Percentiles rank a stretch among this genome's conserved stretches.
These are phyloP conservation scores for Xylaria sp. DNA, from an alignment of 2,329 filamentous ascomycete genomes.

Conservation along the genomic window DNA sequence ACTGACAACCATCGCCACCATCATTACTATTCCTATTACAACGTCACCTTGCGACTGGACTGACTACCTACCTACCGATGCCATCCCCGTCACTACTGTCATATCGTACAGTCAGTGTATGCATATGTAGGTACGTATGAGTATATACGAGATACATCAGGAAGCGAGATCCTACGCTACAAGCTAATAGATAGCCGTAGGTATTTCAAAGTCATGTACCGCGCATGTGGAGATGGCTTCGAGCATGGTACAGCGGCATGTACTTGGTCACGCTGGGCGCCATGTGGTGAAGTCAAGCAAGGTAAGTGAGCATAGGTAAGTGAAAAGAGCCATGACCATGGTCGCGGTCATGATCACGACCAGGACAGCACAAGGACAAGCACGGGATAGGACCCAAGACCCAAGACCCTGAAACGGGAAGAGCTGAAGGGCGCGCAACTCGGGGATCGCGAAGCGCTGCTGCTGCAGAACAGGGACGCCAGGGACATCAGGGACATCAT, in stretches of 20 bases:
- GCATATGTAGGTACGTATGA: neutral
- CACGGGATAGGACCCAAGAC: constrained; percentile 4
- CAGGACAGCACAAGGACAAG: neutral
- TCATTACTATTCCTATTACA: neutral
- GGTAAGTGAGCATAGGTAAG: constrained; percentile 11
- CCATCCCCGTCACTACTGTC: neutral
- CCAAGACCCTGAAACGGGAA: constrained; percentile 32
- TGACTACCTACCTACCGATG: neutral
- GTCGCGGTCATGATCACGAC: constrained; percentile 12
- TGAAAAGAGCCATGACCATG: neutral
- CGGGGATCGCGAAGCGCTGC: constrained; percentile 31
- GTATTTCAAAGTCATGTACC: constrained; percentile 24
- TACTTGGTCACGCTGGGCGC: constrained; percentile 28
- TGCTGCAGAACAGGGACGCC: constrained; percentile 20
- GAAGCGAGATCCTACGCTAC: constrained; percentile 32
- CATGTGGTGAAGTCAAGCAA: constrained; percentile 28
- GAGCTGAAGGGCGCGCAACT: constrained; percentile 30
- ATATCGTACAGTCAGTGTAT: constrained; percentile 11
- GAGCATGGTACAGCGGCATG: constrained; percentile 31
- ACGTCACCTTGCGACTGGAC: neutral
- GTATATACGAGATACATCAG: constrained; percentile 22
- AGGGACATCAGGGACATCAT: constrained; percentile 16
- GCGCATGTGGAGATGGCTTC: constrained; percentile 31
- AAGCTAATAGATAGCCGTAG: constrained; percentile 22
- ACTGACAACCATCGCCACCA: neutral